These are phyloP conservation scores for Fusarium longipes DNA, from an alignment of 2,329 filamentous ascomycete species.

Conservation along the genomic window DNA sequence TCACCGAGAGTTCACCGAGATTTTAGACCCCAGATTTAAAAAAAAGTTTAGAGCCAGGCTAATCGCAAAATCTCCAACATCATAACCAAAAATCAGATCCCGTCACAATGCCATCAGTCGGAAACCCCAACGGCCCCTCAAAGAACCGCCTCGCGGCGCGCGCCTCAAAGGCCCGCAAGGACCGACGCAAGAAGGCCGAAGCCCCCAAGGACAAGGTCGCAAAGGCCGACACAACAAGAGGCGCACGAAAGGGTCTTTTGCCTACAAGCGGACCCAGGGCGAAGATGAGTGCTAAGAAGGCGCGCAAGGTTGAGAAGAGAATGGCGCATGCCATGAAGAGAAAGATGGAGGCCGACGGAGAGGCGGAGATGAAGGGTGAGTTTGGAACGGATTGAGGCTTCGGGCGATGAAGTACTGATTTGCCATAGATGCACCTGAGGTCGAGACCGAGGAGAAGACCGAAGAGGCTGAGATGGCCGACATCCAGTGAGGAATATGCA, in stretches of 20 bases:
- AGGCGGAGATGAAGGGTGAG: conserved; percentile 62
- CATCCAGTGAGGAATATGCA: conserved; percentile 35
- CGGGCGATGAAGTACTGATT: conserved; percentile 3
- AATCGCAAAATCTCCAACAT: conserved; percentile 26
- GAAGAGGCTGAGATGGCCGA: conserved; percentile 48
- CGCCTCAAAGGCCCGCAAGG: conserved; percentile 58
- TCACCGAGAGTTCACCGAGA: conserved; percentile 36
- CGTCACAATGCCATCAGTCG: conserved; percentile 63
- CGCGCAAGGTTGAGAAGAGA: conserved; percentile 66
- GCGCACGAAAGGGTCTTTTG: conserved; percentile 64
- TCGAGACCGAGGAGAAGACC: conserved; percentile 19
- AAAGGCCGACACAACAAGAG: conserved; percentile 59
- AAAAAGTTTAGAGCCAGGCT: conserved; percentile 26
- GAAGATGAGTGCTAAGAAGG: conserved; percentile 65
- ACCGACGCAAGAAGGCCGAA: conserved; percentile 56
- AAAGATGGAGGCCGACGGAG: conserved; percentile 62
- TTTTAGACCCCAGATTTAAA: conserved; percentile 24
- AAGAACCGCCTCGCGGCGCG: conserved; percentile 64
- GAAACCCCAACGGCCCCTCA: conserved; percentile 68
- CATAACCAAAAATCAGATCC: background rate
- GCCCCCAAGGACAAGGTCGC: conserved; percentile 54
- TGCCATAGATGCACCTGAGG: conserved; percentile 41
- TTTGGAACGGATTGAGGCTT: conserved; percentile 8
- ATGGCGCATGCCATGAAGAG: conserved; percentile 64
- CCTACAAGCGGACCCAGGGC: conserved; percentile 66